Conservation (phyloP, 352 stramenopile species). For the Phytophthora chlamydospora region DNA sequence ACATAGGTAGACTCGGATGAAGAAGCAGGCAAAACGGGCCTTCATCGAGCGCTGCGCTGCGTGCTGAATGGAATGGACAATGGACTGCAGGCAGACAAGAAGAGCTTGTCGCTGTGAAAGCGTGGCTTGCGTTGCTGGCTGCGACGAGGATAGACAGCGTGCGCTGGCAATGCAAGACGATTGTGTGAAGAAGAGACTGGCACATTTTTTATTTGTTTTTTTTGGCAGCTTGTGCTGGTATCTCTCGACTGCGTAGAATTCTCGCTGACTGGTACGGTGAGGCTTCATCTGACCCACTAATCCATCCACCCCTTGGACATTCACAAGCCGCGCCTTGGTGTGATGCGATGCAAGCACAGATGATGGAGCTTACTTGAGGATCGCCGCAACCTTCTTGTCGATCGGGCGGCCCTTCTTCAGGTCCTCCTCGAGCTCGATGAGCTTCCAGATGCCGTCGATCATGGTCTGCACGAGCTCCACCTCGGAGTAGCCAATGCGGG, state of each 20-base stretch:
- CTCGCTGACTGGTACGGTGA: slow-evolving; percentile 19
- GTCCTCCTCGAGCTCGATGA: slow-evolving; percentile 92
- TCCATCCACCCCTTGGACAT: slow-evolving; percentile 11
- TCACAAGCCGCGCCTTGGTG: slow-evolving; percentile 4
- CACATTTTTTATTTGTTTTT: slow-evolving; percentile 33
- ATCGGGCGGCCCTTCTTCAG: slow-evolving; percentile 83
- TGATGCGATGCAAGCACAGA: not conserved
- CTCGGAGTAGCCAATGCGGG: slow-evolving; percentile 87
- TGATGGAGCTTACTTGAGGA: slow-evolving; percentile 41
- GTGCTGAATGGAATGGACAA: too few relatives aligned
- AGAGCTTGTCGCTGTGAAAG: not conserved
- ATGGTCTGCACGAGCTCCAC: slow-evolving; percentile 94
- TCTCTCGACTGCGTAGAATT: slow-evolving; percentile 35
- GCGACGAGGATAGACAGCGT: slow-evolving; percentile 18
- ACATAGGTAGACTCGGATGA: too few relatives aligned
- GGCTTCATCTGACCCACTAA: slow-evolving; percentile 24
- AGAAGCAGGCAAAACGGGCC: too few relatives aligned
- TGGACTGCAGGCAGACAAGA: slow-evolving; percentile 7
- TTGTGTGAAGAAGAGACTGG: slow-evolving; percentile 33
- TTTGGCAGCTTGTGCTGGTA: slow-evolving; percentile 14
- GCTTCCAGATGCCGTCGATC: slow-evolving; percentile 90
- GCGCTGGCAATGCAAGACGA: slow-evolving; percentile 28
- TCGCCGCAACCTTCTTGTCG: slow-evolving; percentile 59
- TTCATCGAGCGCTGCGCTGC: too few relatives aligned
- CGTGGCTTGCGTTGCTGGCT: slow-evolving; percentile 13